Conservation (phyloP, 2,329 filamentous ascomycete species). For the Ceratocystis harringtonii region DNA sequence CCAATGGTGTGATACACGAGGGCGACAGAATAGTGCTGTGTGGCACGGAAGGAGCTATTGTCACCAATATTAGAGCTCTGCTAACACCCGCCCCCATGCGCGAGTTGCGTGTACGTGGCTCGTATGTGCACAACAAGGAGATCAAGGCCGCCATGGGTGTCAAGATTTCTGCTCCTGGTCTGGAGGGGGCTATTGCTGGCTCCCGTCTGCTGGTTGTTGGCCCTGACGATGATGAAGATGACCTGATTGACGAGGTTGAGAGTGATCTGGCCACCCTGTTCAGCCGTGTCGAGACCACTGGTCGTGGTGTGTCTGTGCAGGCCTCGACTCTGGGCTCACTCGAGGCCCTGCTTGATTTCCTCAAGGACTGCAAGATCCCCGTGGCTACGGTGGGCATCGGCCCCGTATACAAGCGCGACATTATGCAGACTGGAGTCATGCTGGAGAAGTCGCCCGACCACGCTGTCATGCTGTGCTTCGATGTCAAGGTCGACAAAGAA, state of each 20-base stretch:
- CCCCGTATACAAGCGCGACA: constrained; percentile 93
- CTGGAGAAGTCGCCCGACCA: constrained; percentile 87
- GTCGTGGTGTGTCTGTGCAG: constrained; percentile 90
- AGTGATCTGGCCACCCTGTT: constrained; percentile 83
- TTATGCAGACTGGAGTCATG: constrained; percentile 93
- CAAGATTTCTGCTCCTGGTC: constrained; percentile 92
- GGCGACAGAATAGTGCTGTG: constrained; percentile 91
- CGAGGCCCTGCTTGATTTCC: constrained; percentile 89
- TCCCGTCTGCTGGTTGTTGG: constrained; percentile 89
- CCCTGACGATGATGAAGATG: constrained; percentile 89
- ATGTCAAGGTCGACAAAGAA: constrained; percentile 98
- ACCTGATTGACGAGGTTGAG: constrained; percentile 93
- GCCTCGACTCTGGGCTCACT: constrained; percentile 94
- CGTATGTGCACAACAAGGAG: constrained; percentile 98
- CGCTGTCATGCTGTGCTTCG: constrained; percentile 99
- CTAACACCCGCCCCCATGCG: constrained; percentile 86
- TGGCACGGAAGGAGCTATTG: constrained; percentile 90
- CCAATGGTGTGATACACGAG: constrained; percentile 87
- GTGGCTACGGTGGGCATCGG: constrained; percentile 96
- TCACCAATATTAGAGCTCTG: constrained; percentile 86
- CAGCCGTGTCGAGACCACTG: constrained; percentile 78
- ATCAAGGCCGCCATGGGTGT: constrained; percentile 97
- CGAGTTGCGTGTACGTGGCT: constrained; percentile 86
- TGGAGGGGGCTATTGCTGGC: constrained; percentile 91
- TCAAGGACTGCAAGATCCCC: constrained; percentile 90